These are phyloP conservation scores for Drosera capensis DNA, from an alignment of 148 eudicot genomes.

Conservation along the genomic window DNA sequence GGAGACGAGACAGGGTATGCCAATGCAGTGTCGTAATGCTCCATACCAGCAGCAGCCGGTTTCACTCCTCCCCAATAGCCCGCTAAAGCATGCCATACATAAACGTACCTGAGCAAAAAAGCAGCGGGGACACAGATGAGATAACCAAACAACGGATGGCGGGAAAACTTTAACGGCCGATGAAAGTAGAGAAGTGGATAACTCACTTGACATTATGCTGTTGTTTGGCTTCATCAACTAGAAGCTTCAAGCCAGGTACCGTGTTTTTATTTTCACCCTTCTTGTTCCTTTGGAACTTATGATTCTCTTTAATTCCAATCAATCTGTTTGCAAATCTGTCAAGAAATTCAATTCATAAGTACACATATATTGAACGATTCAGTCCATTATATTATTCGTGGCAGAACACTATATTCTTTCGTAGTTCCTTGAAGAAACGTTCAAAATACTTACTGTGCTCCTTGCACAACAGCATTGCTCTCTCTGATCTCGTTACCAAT, in stretches of 20 bases:
- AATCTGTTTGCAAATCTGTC: conserved; percentile 85
- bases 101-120: conserved; percentile 55
- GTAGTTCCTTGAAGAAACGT: not conserved
- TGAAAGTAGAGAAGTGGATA: not conserved
- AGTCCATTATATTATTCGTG: too few species aligned
- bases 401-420: not conserved
- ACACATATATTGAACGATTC: conserved; percentile 3
- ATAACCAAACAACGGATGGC: not conserved
- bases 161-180: not conserved
- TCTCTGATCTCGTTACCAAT: conserved; percentile 50
- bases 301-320: conserved; percentile 79
- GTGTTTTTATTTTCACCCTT: conserved; percentile 26
- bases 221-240: conserved; percentile 66
- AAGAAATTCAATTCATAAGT: not conserved
- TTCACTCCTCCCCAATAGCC: conserved; percentile 98
- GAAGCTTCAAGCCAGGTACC: conserved; percentile 60
- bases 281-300: conserved; percentile 67
- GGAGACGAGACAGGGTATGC: conserved; percentile 92
- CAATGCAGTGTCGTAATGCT: conserved; percentile 67
- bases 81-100: conserved; percentile 93
- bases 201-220: conserved; percentile 71
- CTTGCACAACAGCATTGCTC: conserved; percentile 51
- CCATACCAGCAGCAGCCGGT: conserved; percentile 77
- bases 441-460: conserved; percentile 65
- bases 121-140: not conserved